Percentiles rank a stretch among this genome's conserved stretches.
Conservation (phyloP, 1,139 yeast species). For the Geotrichum phurueaensis region DNA sequence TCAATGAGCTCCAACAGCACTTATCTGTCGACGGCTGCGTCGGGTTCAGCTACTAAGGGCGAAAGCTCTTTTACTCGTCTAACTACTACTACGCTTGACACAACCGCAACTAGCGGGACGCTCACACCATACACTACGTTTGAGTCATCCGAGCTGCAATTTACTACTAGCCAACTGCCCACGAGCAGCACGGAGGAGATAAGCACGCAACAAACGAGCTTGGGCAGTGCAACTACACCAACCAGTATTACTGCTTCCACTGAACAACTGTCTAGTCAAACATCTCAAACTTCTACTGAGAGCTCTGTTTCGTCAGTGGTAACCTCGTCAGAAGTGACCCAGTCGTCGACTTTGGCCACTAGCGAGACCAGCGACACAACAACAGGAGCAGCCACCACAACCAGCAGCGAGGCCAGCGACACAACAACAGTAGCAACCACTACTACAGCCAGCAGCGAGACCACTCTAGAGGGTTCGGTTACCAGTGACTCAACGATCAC, state of each 20-base stretch:
- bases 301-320: neutral
- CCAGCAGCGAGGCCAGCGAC: neutral
- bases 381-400: neutral
- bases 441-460: neutral
- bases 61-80: neutral
- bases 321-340: neutral
- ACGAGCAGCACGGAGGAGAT: neutral
- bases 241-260: neutral
- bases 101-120: neutral
- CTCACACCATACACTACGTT: neutral
- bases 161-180: neutral
- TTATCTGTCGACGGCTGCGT: neutral
- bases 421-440: neutral
- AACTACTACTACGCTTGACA: neutral
- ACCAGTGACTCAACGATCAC: neutral
- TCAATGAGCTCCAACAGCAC: neutral
- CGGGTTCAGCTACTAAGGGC: neutral
- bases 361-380: neutral
- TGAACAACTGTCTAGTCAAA: neutral
- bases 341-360: neutral
- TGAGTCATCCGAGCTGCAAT: neutral
- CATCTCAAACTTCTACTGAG: neutral
- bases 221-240: neutral
- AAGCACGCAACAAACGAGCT: neutral
- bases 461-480: neutral